Conservation (phyloP, 768 basidiomycete genomes). For the Podaxis sp. region DNA sequence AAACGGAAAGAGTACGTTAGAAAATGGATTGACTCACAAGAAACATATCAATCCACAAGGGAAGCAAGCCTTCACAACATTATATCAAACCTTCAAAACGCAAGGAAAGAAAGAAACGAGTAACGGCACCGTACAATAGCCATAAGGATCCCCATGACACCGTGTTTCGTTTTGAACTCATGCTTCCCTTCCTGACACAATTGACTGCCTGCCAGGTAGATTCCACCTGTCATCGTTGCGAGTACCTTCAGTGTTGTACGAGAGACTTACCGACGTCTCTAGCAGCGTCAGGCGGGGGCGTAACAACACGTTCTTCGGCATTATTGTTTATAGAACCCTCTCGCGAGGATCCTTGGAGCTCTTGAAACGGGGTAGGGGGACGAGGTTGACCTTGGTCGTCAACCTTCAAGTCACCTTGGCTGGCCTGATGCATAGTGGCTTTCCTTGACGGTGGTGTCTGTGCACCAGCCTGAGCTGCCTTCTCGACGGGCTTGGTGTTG, state of each 20-base stretch:
- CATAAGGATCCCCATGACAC: conserved; percentile 13
- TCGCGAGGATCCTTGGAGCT: conserved; percentile 1
- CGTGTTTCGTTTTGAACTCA: conserved; percentile 6
- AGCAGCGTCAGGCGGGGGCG: background rate
- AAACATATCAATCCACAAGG: conserved; percentile 12
- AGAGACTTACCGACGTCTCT: background rate
- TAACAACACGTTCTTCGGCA: background rate
- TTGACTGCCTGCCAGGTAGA: background rate
- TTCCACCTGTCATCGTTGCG: background rate
- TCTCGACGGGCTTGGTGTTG: background rate
- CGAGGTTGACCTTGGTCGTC: background rate
- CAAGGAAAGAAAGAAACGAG: background rate
- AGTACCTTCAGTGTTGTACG: background rate
- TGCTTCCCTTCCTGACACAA: conserved; percentile 7
- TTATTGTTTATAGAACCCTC: background rate
- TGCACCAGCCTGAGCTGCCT: background rate
- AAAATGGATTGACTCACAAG: background rate
- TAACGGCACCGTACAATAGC: background rate
- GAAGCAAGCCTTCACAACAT: background rate
- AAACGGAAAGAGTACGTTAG: background rate
- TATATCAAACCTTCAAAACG: background rate
- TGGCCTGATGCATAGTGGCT: background rate
- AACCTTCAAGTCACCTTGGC: background rate
- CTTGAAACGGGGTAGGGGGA: conserved; percentile 1
- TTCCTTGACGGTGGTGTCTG: background rate